Base-by-base conservation (phyloP, 495 filamentous ascomycete species). In the Penicillium alfredii region DNA sequence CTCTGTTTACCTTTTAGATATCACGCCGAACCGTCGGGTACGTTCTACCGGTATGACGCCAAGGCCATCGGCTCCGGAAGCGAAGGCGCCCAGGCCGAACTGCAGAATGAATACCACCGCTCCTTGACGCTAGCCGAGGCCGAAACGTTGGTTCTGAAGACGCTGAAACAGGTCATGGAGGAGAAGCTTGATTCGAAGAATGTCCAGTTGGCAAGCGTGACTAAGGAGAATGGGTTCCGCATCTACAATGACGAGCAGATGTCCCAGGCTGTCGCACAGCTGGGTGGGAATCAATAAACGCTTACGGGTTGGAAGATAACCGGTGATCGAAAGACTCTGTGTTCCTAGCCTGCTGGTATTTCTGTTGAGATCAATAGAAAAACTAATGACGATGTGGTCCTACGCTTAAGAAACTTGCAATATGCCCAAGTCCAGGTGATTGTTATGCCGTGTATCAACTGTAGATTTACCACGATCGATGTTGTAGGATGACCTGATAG, bases 91-190 rank as follows among this genome's bases (percentile, higher is more conserved):
- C 92, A 98, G 67, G 92, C 90, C 6, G 92, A 97, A 63, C 68
- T 98, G 64, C 92, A 98, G 66, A 94, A 94, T 47, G 92, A 96
- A 63, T 98, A 94, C 56, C 92, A 98, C 69, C 94, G 90, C 73
- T 96, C 90, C 29, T 74, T 98, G 47, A 94, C 90, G 34, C 83
- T 98, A 42, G 68, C 74, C 30, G 92, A 98, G 61, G 92, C 92
- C 13, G 92, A 98, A 67, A 85, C 87, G 2, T 68, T 98, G 47
- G 93, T 97, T 20, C 71, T 98, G 48, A 96, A 96, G 78, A 98
- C 92, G 23, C 64, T 98, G 62, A 98, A 98, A 75, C 92, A 98
- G 69, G 92, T 98, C 35, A 98, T 98, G 92, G 92, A 98, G 69
- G 92, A 98, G 79, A 98, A 97, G 72, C 77, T 98, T 35, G 92